Conservation (phyloP, 108 stramenopile genomes). For the Pseudonitzschia multiseries region DNA sequence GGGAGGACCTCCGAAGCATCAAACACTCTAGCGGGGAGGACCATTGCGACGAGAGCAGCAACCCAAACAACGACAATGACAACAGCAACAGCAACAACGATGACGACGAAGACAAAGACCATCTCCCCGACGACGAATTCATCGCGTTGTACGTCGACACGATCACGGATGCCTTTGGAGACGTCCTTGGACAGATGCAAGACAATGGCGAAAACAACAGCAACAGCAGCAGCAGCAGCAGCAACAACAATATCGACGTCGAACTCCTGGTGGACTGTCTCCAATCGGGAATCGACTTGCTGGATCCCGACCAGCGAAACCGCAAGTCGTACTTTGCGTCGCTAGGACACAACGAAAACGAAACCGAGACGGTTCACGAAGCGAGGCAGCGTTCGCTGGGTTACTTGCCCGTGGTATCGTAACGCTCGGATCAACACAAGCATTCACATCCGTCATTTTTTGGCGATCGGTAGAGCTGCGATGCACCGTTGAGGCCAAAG, state of each 20-base stretch:
- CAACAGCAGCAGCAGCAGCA: background rate
- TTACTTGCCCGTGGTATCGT: background rate
- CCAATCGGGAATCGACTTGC: slow-evolving; percentile 53
- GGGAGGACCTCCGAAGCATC: slow-evolving; percentile 1
- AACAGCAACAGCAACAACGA: background rate
- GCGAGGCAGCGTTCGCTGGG: background rate
- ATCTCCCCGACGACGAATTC: slow-evolving; percentile 26
- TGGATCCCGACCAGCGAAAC: background rate
- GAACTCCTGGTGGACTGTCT: slow-evolving; percentile 53
- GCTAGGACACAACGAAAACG: background rate
- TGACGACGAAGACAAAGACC: background rate
- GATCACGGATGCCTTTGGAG: slow-evolving; percentile 57
- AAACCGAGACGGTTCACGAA: background rate
- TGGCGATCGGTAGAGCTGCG: too few relatives aligned
- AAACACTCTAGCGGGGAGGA: background rate
- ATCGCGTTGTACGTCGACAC: slow-evolving; percentile 43
- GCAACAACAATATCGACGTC: slow-evolving; percentile 20
- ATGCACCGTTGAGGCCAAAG: too few relatives aligned
- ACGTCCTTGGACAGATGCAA: slow-evolving; percentile 37
- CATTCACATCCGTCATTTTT: too few relatives aligned
- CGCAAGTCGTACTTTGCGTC: background rate
- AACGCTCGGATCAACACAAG: too few relatives aligned
- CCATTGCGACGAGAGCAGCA: too few relatives aligned
- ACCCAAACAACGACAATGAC: too few relatives aligned
- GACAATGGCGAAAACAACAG: slow-evolving; percentile 15